Conservation (phyloP, 768 basidiomycete genomes). For the Tephrocybe rancida region DNA sequence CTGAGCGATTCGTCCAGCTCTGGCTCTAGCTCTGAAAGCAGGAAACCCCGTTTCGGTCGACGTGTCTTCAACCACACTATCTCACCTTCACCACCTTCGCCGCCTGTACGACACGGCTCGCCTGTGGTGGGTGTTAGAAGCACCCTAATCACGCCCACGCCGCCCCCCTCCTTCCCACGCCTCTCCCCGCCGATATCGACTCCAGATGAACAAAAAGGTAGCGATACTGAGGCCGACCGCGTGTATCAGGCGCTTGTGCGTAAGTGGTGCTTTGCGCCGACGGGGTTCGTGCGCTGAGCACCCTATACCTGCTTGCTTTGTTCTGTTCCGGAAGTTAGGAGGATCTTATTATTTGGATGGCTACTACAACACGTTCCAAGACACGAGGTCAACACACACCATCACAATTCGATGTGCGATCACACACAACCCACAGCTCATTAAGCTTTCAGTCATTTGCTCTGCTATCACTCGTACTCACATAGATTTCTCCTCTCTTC, state of each 20-base stretch:
- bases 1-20: not conserved
- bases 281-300: too few relatives aligned
- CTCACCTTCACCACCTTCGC: not conserved
- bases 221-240: conserved; percentile 29
- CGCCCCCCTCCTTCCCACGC: not conserved
- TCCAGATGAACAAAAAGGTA: too few relatives aligned
- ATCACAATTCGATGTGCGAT: too few relatives aligned
- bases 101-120: not conserved
- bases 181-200: not conserved
- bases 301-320: too few relatives aligned
- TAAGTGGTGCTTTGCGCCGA: conserved; percentile 75
- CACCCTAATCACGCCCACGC: not conserved
- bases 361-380: too few relatives aligned
- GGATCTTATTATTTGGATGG: too few relatives aligned
- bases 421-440: too few relatives aligned
- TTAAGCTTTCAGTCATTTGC: too few relatives aligned
- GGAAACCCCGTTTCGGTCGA: not conserved
- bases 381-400: too few relatives aligned
- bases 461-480: too few relatives aligned
- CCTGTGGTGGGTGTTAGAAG: not conserved
- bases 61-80: not conserved
- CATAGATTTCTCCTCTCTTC: too few relatives aligned
- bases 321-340: too few relatives aligned
- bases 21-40: not conserved
- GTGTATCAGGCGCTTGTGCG: conserved; percentile 62